Conservation (phyloP, 179 eudicot species). For the Kewa caespitosa region DNA sequence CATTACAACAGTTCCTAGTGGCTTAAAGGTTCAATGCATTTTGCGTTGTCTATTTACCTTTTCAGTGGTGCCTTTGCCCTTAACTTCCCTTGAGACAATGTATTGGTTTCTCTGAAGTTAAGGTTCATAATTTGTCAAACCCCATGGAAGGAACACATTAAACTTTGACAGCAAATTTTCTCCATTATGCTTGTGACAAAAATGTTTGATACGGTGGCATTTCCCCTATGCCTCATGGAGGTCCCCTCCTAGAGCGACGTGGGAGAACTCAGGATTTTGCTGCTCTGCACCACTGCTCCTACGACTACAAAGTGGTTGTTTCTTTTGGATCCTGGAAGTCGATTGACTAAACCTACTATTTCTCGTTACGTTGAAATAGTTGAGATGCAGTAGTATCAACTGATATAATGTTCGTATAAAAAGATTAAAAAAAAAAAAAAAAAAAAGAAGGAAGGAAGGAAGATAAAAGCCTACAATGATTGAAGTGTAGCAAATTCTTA, state of each 20-base stretch:
- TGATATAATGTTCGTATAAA: too few species aligned
- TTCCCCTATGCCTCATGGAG: background rate
- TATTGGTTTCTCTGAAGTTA: background rate
- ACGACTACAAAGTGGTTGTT: background rate
- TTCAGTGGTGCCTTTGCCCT: background rate
- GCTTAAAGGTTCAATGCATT: background rate
- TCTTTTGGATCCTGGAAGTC: background rate
- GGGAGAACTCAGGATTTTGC: too few species aligned
- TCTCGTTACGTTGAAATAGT: too few species aligned
- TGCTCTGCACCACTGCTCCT: too few species aligned
- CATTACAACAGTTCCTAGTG: background rate
- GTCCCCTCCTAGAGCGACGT: background rate
- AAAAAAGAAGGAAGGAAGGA: too few species aligned
- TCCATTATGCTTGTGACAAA: background rate
- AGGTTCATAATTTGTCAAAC: background rate
- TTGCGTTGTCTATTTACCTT: too few species aligned
- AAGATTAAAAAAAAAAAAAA: too few species aligned
- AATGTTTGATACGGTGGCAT: too few species aligned
- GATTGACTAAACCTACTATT: too few species aligned
- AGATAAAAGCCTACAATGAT: too few species aligned
- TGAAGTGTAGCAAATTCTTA: background rate
- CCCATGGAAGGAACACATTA: background rate
- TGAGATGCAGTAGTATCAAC: too few species aligned
- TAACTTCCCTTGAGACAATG: background rate
- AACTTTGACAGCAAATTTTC: background rate